Base-by-base conservation (phyloP, 2,329 filamentous ascomycete genomes). In the Arthrobotrys pseudoclavata region DNA sequence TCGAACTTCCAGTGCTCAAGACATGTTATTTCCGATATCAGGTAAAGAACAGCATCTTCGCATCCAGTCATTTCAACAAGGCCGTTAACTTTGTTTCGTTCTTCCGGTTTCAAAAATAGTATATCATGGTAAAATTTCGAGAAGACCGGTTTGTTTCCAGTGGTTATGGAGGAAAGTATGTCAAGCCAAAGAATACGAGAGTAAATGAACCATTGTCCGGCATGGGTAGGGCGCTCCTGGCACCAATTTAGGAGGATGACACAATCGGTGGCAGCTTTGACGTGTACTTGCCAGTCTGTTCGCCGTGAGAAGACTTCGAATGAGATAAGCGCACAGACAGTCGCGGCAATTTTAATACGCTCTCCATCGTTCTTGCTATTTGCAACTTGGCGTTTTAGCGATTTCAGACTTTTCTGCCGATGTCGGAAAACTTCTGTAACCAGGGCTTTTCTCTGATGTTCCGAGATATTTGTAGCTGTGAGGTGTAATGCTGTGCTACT, bases 261-360 rank as follows among this genome's bases (percentile, higher is more conserved):
- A 37, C 75, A 79, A n/a, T 79, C 75, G 2, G 69, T 79, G 1
- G 75, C 75, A 5, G 75, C 75, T 52, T 79, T 79, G n/a, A 79
- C 75, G 29, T 79, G 75, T 13, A 79, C 69, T 48, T 50, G 53
- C 75, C 75, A 79, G 55, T 74, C 69, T 6, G 75, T 79, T 48
- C 55, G 62, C 40, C 75, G 45, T 5, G 75, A 79, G 24, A 72
- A 74, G 9, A 79, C 75, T 42, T 77, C 75, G 31, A 79, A 79
- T 1, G 75, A 79, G 1, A 79, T 79, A 4, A 79, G 67, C 15
- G 75, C 75, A 47, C 75, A 79, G 34, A 79, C 69, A n/a, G 75
- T 79, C 15, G 75, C 75, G n/a, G 64, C 67, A 47, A 77, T 77
- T 45, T 77, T 79, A 22, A 79, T 74, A 7, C 64, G 63, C n/a